Base-by-base conservation (phyloP, 768 basidiomycete genomes). In the Leccinellum luteum region DNA sequence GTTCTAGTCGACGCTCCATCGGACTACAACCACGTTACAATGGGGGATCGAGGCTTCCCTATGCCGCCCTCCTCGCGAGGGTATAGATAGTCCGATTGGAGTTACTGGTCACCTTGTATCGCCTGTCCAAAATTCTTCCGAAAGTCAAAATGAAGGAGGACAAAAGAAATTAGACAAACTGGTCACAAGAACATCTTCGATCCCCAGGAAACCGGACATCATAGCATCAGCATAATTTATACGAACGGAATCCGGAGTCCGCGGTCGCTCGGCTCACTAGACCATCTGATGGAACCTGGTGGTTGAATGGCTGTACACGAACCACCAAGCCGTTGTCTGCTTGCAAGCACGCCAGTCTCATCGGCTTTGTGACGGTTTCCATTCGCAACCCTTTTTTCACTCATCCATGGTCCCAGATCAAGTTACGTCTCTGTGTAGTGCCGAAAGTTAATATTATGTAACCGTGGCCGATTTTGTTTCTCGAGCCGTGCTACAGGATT, bases 371-470 rank as follows among this genome's bases (percentile, higher is more conserved):
- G 14, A 7, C 23, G 14, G 23, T 48, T 15, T 31, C 23, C 12
- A 4, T 34, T 48, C 21, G 3, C 12, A 34, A 28, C 10, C 19
- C 21, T 47, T n/a, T 51, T 47, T 49, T 32, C 10, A 19, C 47
- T 6, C 14, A 9, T 25, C 4, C 32, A 32, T 17, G 17, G 50
- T 35, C 47, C 41, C 27, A 1, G 25, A 48, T 43, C 38, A 52
- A 13, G 38, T 19, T 15, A 34, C 3, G 15, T 54, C 27, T 50
- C 52, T 51, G 55, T 25, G 34, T 51, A 53, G 48, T 41, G 53
- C 57, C 53, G 58, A 67, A 61, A 48, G 27, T 51, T 32, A 54
- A 57, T 32, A 59, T 55, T 48, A n/a, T n/a, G n/a, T n/a, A 54
- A 44, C 17, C 13, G 48, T 14, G 54, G 9, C 43, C 25, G 52